These are phyloP conservation scores for Tillandsia fasciculata DNA, from an alignment of 176 grass and related monocot genomes.

Conservation along the genomic window DNA sequence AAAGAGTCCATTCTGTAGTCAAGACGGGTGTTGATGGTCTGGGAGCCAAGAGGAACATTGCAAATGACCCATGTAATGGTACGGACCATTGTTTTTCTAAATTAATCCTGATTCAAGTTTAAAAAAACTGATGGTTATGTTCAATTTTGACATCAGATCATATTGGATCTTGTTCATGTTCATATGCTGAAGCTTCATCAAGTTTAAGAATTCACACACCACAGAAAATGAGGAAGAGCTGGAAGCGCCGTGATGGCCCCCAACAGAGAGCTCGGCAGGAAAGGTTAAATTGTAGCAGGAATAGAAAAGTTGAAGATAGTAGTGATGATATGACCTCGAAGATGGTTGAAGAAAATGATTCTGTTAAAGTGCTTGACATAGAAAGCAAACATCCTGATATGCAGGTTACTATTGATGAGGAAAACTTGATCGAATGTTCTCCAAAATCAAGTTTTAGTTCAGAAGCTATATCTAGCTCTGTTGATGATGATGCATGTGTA, in stretches of 20 bases:
- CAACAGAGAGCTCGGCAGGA: constrained; percentile 89
- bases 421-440: constrained; percentile 23
- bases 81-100: not conserved
- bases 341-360: constrained; percentile 57
- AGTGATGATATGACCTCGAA: constrained; percentile 74
- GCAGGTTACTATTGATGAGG: constrained; percentile 25
- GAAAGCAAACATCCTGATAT: constrained; percentile 30
- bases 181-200: constrained; percentile 29
- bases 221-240: constrained; percentile 58
- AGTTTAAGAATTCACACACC: constrained; percentile 47
- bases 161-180: constrained; percentile 8
- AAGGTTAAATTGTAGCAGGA: constrained; percentile 65
- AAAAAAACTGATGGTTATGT: not conserved
- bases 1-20: constrained; percentile 28
- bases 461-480: constrained; percentile 40
- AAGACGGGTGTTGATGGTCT: constrained; percentile 8
- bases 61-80: constrained; percentile 17
- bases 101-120: not conserved
- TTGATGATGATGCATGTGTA: constrained; percentile 36
- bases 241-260: constrained; percentile 55
- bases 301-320: constrained; percentile 43
- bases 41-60: constrained; percentile 15
- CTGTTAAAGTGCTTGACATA: constrained; percentile 30
- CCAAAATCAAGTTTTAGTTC: constrained; percentile 37
- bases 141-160: constrained; percentile 14